Evolutionary conservation across 2,329 filamentous ascomycete genomes (phyloP), one percentile per base, ranked within the genome.

Genomic region (Incumbomyces delicatus): DNA sequence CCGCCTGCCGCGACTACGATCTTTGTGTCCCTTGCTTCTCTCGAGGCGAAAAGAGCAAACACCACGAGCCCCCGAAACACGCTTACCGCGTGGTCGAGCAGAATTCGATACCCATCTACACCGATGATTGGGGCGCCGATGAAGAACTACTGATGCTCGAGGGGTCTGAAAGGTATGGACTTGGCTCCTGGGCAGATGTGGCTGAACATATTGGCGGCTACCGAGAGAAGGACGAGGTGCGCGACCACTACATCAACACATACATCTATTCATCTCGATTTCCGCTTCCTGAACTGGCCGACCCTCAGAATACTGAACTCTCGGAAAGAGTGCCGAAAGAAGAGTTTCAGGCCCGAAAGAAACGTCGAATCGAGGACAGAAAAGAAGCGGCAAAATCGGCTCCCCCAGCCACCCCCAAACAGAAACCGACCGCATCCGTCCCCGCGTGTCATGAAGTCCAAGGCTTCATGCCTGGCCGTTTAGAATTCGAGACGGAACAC

Each of bases 141-240:
- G 92, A 98, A 63, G 92, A 98, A 65, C 68, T 96, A n/a, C 70
- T 96, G 4, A 70, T 98, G 44, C 69, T 98, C 1, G 92, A 98
- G 68, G 92, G 92, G 17, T 88, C 87, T 10, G 92, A 98, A 66
- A 94, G 87, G 48, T 98, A 98, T 62, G 92, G 92, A 0, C 72
- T 98, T 41, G 92, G 92, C 2, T 96, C 90, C 17, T 98, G 92
- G 90, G 87, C 89, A 33, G 92, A 98, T 60, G 94, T 98, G 52
- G 89, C 92, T 32, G 90, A 98, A 64, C 92, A 98, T 64, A 96
- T 98, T 58, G 92, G 92, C 43, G 92, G 92, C 10, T 96, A 89
- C 61, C 80, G 92, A 48, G 82, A 83, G 54, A 96, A 95, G 63
- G 90, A 96, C 57, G 92, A 98, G 66, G 92, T 96, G 30, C 81